A percentile compares a stretch with the other conserved stretches of the same genome.
These are phyloP conservation scores for Casuarina equisetifolia DNA, from an alignment of 306 rosid species.

Conservation along the genomic window DNA sequence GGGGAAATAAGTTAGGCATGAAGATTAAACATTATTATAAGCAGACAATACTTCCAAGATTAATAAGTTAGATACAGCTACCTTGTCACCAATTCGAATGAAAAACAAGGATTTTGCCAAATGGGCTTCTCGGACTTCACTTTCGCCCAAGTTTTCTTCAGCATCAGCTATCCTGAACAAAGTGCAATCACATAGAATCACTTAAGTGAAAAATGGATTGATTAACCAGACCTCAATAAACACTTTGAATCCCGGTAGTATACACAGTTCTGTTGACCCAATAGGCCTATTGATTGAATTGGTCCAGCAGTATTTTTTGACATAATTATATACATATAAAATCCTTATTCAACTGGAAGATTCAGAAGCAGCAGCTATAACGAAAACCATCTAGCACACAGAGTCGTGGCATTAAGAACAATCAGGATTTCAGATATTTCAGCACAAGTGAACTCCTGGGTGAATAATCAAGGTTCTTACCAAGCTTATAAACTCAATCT, in stretches of 20 bases:
- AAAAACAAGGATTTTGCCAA: conserved; percentile 86
- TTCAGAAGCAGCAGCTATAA: neutral
- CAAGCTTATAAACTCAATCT: neutral
- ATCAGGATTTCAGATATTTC: neutral
- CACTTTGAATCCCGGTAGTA: conserved; percentile 22
- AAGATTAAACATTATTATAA: conserved; percentile 19
- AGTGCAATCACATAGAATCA: conserved; percentile 25
- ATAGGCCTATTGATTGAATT: neutral
- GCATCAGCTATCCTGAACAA: conserved; percentile 89
- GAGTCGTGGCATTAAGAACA: neutral
- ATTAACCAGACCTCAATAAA: neutral
- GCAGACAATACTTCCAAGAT: neutral
- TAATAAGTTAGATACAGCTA: conserved; percentile 30
- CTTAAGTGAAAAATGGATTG: neutral
- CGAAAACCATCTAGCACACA: neutral
- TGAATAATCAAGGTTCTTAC: neutral
- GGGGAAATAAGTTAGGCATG: conserved; percentile 10
- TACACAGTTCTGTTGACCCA: neutral
- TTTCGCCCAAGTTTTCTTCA: conserved; percentile 95
- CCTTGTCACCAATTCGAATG: conserved; percentile 93
- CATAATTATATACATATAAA: neutral
- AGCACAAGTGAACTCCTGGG: neutral
- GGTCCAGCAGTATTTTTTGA: neutral
- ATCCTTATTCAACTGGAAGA: neutral
- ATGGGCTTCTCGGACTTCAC: conserved; percentile 99